A percentile compares a stretch with the other conserved stretches of the same genome.
Conservation (phyloP, 2,329 filamentous ascomycete genomes). For the Botrytis aclada region DNA sequence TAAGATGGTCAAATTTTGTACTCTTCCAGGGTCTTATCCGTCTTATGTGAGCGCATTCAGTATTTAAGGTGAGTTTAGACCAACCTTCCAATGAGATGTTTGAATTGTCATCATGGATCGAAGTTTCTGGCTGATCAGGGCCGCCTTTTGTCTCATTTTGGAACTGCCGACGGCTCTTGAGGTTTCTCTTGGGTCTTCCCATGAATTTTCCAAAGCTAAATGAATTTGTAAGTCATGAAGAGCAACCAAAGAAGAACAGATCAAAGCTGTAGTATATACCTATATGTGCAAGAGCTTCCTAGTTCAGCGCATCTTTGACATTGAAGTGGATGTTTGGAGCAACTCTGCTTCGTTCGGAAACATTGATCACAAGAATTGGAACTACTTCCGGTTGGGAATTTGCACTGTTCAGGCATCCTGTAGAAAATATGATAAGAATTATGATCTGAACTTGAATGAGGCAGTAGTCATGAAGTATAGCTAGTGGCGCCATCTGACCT, state of each 20-base stretch:
- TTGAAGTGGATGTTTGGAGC: background rate
- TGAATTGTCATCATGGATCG: background rate
- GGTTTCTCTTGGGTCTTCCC: background rate
- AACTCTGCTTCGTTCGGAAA: slow-evolving; percentile 4
- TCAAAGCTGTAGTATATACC: background rate
- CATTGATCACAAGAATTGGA: slow-evolving; percentile 5
- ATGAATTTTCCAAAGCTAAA: background rate
- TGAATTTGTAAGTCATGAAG: background rate
- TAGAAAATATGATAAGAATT: background rate
- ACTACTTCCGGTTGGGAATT: background rate
- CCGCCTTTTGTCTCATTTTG: background rate
- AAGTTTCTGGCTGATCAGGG: background rate
- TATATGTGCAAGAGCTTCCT: background rate
- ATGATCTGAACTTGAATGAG: background rate
- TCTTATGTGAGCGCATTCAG: background rate
- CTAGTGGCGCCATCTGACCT: background rate
- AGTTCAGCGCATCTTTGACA: background rate
- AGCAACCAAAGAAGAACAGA: background rate
- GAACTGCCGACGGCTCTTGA: background rate
- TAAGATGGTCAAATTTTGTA: background rate
- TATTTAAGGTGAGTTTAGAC: background rate
- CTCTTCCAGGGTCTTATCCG: background rate
- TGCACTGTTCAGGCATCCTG: background rate
- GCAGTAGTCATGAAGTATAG: background rate
- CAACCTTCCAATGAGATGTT: background rate